A percentile compares a stretch with the other conserved stretches of the same genome.
Conservation (phyloP, 257 asterid genomes). For the Prunella vulgaris region DNA sequence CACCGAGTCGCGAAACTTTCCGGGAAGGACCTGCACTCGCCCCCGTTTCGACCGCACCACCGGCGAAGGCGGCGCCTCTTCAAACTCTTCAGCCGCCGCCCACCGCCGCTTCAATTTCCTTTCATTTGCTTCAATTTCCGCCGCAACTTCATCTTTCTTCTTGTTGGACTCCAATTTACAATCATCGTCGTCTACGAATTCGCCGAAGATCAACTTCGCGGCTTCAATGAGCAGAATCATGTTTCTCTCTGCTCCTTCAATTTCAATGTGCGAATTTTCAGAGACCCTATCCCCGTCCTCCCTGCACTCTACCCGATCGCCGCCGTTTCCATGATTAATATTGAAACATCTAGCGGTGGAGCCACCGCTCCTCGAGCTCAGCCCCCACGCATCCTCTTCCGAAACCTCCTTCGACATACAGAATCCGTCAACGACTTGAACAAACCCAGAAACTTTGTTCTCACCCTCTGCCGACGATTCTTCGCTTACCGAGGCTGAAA, state of each 20-base stretch:
- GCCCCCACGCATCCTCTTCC: neutral
- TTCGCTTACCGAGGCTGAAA: neutral
- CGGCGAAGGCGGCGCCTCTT: no score
- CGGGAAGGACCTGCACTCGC: constrained; percentile 30
- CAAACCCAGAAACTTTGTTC: no score
- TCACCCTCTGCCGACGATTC: constrained; percentile 1
- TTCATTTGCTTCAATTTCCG: neutral
- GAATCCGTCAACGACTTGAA: neutral
- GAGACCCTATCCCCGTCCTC: no score
- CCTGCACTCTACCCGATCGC: no score
- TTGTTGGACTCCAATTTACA: neutral
- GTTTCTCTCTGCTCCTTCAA: constrained; percentile 1
- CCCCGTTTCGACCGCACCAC: constrained; percentile 31
- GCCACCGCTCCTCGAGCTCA: no score
- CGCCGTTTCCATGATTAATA: no score
- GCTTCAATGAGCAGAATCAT: constrained; percentile 40
- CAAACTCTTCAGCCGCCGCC: neutral
- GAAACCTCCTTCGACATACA: neutral
- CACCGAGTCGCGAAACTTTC: constrained; percentile 36
- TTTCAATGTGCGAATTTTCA: neutral
- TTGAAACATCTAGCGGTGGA: no score
- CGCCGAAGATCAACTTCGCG: constrained; percentile 35
- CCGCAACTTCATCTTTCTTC: constrained; percentile 9
- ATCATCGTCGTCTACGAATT: constrained; percentile 10
- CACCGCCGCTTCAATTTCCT: no score